Evolutionary conservation across 306 rosid species (phyloP).

Genomic region (Ormosia emarginata): DNA sequence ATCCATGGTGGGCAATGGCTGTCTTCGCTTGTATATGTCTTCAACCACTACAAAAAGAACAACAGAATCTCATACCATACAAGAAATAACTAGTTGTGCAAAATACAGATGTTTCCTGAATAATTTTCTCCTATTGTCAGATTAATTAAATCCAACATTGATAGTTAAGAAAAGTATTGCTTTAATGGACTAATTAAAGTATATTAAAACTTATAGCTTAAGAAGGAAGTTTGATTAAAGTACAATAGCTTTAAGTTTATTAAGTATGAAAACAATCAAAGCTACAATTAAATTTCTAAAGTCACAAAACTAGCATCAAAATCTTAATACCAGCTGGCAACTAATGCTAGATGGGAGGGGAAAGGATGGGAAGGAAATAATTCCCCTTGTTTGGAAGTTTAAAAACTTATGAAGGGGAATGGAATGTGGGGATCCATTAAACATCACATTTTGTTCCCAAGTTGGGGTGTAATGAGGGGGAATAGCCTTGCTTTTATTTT

Average conservation of each 20-base stretch:
- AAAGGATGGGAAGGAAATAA: background rate
- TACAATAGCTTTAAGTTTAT: background rate
- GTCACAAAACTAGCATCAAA: constrained; percentile 10
- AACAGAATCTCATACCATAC: constrained; percentile 14
- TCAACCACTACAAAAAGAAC: constrained; percentile 81
- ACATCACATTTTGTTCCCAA: background rate
- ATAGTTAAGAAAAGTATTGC: background rate
- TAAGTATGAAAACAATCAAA: background rate
- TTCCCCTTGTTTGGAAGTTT: background rate
- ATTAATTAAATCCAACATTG: background rate
- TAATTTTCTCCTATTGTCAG: background rate
- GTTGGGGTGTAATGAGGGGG: background rate
- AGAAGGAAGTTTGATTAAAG: background rate
- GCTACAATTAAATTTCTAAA: background rate
- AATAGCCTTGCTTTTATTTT: background rate
- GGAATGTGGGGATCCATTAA: background rate
- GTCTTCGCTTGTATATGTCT: constrained; percentile 90
- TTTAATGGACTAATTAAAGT: background rate
- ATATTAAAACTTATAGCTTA: constrained; percentile 1
- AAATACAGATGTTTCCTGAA: constrained; percentile 13
- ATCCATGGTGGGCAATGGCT: constrained; percentile 94
- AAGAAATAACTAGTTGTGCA: constrained; percentile 16
- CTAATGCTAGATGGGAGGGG: background rate
- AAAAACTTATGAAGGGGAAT: background rate
- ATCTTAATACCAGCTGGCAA: constrained; percentile 14